phyloP scores from a whole-genome alignment of 2,329 filamentous ascomycete species.

The Trichoderma breve region DNA sequence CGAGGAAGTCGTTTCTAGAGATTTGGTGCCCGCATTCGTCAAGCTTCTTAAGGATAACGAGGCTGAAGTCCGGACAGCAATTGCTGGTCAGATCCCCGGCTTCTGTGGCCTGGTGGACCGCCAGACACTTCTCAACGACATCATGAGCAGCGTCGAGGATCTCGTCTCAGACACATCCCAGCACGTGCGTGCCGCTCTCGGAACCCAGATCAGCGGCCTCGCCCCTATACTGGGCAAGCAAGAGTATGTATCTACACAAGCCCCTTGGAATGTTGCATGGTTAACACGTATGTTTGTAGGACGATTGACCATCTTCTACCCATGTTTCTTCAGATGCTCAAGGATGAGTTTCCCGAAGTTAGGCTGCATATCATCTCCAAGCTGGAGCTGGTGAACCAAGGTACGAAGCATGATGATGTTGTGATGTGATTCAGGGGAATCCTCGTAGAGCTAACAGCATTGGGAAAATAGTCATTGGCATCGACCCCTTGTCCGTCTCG shows the following conservation, averaged over 20 bases:
- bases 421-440: not conserved
- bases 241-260: slow-evolving; percentile 61
- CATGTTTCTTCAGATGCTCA: slow-evolving; percentile 99
- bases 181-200: slow-evolving; percentile 91
- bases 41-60: slow-evolving; percentile 98
- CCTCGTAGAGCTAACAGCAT: slow-evolving; percentile 15
- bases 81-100: slow-evolving; percentile 95
- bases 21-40: slow-evolving; percentile 94
- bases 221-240: slow-evolving; percentile 97
- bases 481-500: slow-evolving; percentile 93
- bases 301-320: slow-evolving; percentile 95
- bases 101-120: slow-evolving; percentile 91
- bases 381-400: slow-evolving; percentile 95
- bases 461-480: slow-evolving; percentile 78
- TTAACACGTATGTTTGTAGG: slow-evolving; percentile 43
- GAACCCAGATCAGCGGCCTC: slow-evolving; percentile 94
- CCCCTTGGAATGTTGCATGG: not conserved
- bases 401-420: slow-evolving; percentile 46
- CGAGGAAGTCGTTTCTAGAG: slow-evolving; percentile 89
- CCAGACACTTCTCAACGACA: slow-evolving; percentile 84
- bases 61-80: slow-evolving; percentile 93
- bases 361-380: slow-evolving; percentile 99
- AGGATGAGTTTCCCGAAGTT: slow-evolving; percentile 98
- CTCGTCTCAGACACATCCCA: slow-evolving; percentile 94
- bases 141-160: slow-evolving; percentile 95